A percentile compares a stretch with the other conserved stretches of the same genome.
Conservation (phyloP, 2,329 filamentous ascomycete genomes). For the Pyrenochaeta sp. region DNA sequence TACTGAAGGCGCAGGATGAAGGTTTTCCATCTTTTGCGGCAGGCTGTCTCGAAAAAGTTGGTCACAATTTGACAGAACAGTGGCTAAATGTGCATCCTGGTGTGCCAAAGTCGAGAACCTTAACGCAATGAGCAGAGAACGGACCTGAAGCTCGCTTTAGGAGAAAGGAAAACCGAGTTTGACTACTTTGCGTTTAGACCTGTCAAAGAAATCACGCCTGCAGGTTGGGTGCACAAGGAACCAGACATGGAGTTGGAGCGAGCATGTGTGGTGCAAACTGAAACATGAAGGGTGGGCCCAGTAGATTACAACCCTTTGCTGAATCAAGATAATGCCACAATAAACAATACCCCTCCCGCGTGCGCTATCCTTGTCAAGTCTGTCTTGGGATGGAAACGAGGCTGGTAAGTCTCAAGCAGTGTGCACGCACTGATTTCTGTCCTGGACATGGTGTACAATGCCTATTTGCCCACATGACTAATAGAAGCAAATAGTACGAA, state of each 20-base stretch:
- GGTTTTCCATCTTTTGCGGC: neutral
- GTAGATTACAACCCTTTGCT: too few species aligned
- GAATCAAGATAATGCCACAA: too few species aligned
- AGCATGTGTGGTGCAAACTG: too few species aligned
- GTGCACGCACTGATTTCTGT: too few species aligned
- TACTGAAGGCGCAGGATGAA: neutral
- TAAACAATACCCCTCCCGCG: too few species aligned
- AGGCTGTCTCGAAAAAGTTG: neutral
- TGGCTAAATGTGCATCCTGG: neutral
- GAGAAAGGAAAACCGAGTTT: neutral
- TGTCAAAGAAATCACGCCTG: neutral
- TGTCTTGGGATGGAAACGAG: too few species aligned
- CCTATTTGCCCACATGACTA: constrained; percentile 23
- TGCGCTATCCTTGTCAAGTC: too few species aligned
- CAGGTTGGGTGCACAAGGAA: neutral
- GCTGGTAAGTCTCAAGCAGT: too few species aligned
- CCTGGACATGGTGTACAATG: too few species aligned
- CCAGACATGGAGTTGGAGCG: neutral
- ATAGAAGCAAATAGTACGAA: constrained; percentile 54
- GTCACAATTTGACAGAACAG: neutral
- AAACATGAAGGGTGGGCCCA: too few species aligned
- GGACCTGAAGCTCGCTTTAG: neutral
- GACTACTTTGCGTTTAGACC: neutral
- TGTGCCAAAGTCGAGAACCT: neutral
- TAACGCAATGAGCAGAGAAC: neutral